A percentile compares a stretch with the other conserved stretches of the same genome.
These are phyloP conservation scores for Candida pini DNA, from an alignment of 805 yeast genomes.

Conservation along the genomic window DNA sequence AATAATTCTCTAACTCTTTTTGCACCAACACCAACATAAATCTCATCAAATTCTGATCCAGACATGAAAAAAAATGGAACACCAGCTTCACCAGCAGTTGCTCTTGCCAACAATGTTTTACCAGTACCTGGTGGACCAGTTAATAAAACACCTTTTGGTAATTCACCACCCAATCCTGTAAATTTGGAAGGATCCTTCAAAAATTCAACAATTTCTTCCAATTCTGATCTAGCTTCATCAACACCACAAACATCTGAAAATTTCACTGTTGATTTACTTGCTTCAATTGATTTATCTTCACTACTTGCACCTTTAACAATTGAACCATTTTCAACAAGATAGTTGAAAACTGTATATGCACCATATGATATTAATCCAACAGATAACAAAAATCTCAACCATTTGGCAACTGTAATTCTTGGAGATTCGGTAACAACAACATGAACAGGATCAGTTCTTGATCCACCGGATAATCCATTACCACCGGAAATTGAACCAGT, in stretches of 20 bases:
- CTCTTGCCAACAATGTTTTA: conserved; percentile 92
- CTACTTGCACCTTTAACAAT: conserved; percentile 32
- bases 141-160: conserved; percentile 93
- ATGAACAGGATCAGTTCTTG: conserved; percentile 80
- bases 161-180: conserved; percentile 94
- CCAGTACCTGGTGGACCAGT: conserved; percentile 99
- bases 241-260: conserved; percentile 95
- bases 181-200: conserved; percentile 93
- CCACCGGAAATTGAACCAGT: conserved; percentile 25
- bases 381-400: conserved; percentile 86
- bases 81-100: conserved; percentile 99
- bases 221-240: conserved; percentile 96
- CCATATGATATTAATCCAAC: conserved; percentile 77
- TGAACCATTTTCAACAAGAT: conserved; percentile 76
- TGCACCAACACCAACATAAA: conserved; percentile 99
- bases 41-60: conserved; percentile 96
- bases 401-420: conserved; percentile 68
- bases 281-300: conserved; percentile 20
- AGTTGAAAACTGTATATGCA: conserved; percentile 70
- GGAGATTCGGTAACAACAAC: conserved; percentile 89
- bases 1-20: conserved; percentile 94
- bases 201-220: conserved; percentile 97
- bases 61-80: conserved; percentile 98
- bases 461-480: conserved; percentile 36
- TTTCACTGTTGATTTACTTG: conserved; percentile 48